These are phyloP conservation scores for Calocera cornea DNA, from an alignment of 768 basidiomycete genomes.

Conservation along the genomic window DNA sequence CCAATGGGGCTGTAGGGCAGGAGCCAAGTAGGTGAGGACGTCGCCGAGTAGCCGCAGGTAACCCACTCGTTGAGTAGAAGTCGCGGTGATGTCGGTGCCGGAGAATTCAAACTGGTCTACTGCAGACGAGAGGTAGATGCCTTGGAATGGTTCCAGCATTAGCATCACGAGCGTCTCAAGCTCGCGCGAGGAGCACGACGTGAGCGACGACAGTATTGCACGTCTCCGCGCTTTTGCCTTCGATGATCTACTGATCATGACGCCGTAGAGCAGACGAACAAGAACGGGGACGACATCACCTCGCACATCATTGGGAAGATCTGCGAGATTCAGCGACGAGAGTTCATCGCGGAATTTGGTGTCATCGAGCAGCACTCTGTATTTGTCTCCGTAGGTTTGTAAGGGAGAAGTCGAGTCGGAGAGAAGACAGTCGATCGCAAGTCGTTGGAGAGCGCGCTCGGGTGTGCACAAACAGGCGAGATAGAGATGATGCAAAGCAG, in stretches of 20 bases:
- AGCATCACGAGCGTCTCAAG: slow-evolving; percentile 66
- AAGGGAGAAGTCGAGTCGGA: slow-evolving; percentile 63
- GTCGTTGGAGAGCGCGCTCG: slow-evolving; percentile 59
- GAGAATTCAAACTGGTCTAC: slow-evolving; percentile 10
- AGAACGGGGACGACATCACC: slow-evolving; percentile 52
- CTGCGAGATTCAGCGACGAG: slow-evolving; percentile 49
- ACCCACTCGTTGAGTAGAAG: slow-evolving; percentile 51
- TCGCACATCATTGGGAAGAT: slow-evolving; percentile 43
- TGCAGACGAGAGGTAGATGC: slow-evolving; percentile 21
- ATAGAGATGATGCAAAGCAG: slow-evolving; percentile 53
- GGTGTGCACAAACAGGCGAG: slow-evolving; percentile 69
- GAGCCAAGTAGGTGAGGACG: slow-evolving; percentile 68
- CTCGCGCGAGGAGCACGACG: slow-evolving; percentile 58
- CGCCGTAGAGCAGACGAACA: slow-evolving; percentile 69
- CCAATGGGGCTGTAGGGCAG: slow-evolving; percentile 57
- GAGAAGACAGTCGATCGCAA: slow-evolving; percentile 63
- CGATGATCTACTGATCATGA: slow-evolving; percentile 56
- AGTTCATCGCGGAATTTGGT: slow-evolving; percentile 83
- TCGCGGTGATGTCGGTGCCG: slow-evolving; percentile 8
- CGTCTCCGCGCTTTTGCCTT: slow-evolving; percentile 58
- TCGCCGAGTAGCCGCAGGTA: slow-evolving; percentile 77
- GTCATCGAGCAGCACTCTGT: slow-evolving; percentile 65
- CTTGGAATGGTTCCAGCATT: slow-evolving; percentile 62
- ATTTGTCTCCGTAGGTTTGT: slow-evolving; percentile 42
- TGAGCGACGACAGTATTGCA: slow-evolving; percentile 60